phyloP scores from a whole-genome alignment of 2,329 filamentous ascomycete species.

The Cladobotryum protrusum region DNA sequence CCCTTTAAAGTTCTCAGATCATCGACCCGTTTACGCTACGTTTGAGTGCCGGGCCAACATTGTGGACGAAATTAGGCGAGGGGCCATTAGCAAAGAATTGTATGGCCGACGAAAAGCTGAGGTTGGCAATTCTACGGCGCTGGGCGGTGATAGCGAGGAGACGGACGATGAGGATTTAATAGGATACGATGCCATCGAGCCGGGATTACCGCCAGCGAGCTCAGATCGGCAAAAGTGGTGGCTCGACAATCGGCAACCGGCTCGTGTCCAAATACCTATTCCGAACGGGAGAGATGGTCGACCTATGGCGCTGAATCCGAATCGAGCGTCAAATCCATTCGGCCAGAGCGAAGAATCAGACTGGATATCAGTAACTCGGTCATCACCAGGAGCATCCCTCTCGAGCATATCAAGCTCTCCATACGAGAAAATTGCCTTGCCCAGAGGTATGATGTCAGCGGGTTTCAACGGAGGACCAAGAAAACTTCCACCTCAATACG shows the following conservation, averaged over 20 bases:
- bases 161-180: conserved; percentile 74
- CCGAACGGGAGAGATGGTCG: conserved; percentile 47
- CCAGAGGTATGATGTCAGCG: conserved; percentile 39
- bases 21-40: conserved; percentile 86
- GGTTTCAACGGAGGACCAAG: conserved; percentile 39
- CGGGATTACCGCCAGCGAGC: conserved; percentile 63
- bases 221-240: conserved; percentile 66
- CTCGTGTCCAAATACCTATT: conserved; percentile 63
- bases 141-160: conserved; percentile 44
- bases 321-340: conserved; percentile 77
- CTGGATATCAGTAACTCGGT: conserved; percentile 65
- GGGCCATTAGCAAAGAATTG: conserved; percentile 65
- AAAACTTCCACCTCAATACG: conserved; percentile 47
- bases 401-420: conserved; percentile 55
- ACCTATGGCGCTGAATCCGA: conserved; percentile 62
- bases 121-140: conserved; percentile 57
- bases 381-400: conserved; percentile 47
- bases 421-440: conserved; percentile 52
- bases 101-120: conserved; percentile 65
- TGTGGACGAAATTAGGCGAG: conserved; percentile 67
- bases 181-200: conserved; percentile 76
- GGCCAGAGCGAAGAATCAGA: conserved; percentile 67
- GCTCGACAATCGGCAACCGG: conserved; percentile 65
- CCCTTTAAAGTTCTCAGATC: conserved; percentile 83
- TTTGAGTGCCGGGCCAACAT: conserved; percentile 81